Evolutionary conservation across 1,284 basidiomycete genomes (phyloP).

Genomic region (Heliocybe sulcata): DNA sequence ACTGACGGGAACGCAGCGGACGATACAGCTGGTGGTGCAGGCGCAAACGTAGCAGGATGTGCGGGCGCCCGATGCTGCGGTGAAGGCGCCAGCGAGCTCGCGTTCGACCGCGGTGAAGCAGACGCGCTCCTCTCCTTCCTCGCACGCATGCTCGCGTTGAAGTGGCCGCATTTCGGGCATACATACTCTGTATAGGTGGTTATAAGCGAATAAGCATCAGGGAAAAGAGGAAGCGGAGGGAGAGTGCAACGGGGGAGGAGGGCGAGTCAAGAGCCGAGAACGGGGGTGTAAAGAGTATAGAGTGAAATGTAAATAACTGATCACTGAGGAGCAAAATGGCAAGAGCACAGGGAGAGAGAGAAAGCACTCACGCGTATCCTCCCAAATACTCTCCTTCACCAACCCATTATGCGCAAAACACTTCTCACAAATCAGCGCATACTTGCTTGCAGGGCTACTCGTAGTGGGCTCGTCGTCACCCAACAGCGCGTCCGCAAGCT

Average conservation of each 20-base stretch:
- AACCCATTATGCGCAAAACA: constrained; percentile 95
- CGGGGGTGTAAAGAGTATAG: too few species aligned
- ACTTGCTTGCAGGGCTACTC: constrained; percentile 51
- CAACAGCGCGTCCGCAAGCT: constrained; percentile 78
- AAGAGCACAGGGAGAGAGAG: too few species aligned
- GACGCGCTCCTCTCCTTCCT: constrained; percentile 19
- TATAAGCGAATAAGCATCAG: constrained; percentile 1
- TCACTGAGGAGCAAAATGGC: too few species aligned
- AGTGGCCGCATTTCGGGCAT: constrained; percentile 69
- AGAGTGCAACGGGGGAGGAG: too few species aligned
- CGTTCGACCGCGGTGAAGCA: background rate
- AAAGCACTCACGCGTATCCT: constrained; percentile 78
- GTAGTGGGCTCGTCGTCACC: constrained; percentile 70
- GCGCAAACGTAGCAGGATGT: constrained; percentile 4
- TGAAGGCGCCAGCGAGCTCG: background rate
- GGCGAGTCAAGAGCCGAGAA: too few species aligned
- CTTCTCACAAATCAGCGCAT: constrained; percentile 90
- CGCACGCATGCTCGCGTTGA: constrained; percentile 53
- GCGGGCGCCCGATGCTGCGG: constrained; percentile 10
- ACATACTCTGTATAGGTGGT: constrained; percentile 59
- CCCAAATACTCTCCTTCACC: constrained; percentile 84
- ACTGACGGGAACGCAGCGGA: too few species aligned
- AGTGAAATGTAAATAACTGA: too few species aligned
- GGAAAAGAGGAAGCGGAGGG: background rate
- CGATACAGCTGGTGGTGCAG: constrained; percentile 2